Base-by-base conservation (phyloP, 2,329 filamentous ascomycete species). In the Aschersonia sp. region DNA sequence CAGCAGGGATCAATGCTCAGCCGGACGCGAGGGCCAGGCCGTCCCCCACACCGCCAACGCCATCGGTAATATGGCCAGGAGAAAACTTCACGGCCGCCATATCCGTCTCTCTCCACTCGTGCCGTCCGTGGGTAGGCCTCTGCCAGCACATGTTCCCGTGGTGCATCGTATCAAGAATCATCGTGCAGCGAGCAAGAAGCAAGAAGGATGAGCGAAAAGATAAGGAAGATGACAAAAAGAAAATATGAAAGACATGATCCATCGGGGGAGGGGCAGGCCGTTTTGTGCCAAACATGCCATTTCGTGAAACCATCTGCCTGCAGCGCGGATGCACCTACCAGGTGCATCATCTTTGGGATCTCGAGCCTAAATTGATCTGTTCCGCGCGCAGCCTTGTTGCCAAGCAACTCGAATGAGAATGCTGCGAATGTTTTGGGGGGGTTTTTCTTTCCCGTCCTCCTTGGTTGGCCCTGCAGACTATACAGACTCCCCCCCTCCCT, bases 81-180 rank as follows among this genome's bases (percentile, higher is more conserved):
- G 32, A 38, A 38, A 38, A 38, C 32, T 46, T 38, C 32, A 30
- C 32, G 45, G 12, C 45, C 32, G 31, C 45, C 44, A 50, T 40
- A 47, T 29, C 45, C 46, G 30, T 30, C 40, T 38, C 6, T 43
- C 43, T 20, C 48, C 48, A 47, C 45, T 45, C 44, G 30, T 45
- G 40, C 48, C 45, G 48, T 45, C 41, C 32, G 20, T 20, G 2
- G 20, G 20, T 20, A 20, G 20, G 20, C 20, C 20, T 20, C 20
- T 20, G 20, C 20, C 20, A 20, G 20, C 20, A 2, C 20, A 20
- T 20, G 20, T 20, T 20, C 20, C 32, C 32, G 32, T 10, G 32
- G 32, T 6, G 32, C 32, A 38, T 6, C 32, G 32, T 6, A 38
- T 6, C 32, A 38, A 38, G 10, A 38, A 6, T 6, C 32, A 38